These are phyloP conservation scores for Thyridium curvatum DNA, from an alignment of 2,329 filamentous ascomycete species.

Conservation along the genomic window DNA sequence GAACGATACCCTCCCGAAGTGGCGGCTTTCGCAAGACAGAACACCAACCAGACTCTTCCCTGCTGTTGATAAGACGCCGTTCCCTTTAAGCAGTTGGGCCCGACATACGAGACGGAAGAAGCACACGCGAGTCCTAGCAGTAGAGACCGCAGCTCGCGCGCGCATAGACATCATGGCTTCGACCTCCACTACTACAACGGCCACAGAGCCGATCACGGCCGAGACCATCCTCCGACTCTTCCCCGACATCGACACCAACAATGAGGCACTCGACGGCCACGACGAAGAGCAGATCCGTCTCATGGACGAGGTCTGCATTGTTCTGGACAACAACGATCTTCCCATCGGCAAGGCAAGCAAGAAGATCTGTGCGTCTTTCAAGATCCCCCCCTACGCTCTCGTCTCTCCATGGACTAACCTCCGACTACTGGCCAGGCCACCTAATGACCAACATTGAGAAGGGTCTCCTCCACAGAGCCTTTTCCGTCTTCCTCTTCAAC, in stretches of 20 bases:
- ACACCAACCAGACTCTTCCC: too few species aligned
- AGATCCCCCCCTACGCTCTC: conserved; percentile 38
- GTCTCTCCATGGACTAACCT: conserved; percentile 16
- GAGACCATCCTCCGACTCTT: conserved; percentile 84
- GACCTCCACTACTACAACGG: conserved; percentile 37
- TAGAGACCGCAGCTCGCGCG: not conserved
- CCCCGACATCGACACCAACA: conserved; percentile 70
- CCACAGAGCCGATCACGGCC: conserved; percentile 65
- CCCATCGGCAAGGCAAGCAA: conserved; percentile 97
- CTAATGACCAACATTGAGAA: conserved; percentile 98
- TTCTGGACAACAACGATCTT: conserved; percentile 83
- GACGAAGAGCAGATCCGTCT: conserved; percentile 96
- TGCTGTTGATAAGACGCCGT: too few species aligned
- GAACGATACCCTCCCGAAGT: too few species aligned
- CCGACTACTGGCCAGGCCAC: conserved; percentile 58
- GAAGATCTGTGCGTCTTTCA: conserved; percentile 72
- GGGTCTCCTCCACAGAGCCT: conserved; percentile 91
- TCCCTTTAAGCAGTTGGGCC: too few species aligned
- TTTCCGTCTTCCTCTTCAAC: conserved; percentile 97
- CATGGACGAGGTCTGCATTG: conserved; percentile 99
- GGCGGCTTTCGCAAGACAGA: too few species aligned
- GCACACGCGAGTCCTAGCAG: too few species aligned
- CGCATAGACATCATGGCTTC: conserved; percentile 20
- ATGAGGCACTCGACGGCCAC: conserved; percentile 77
- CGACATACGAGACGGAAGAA: too few species aligned